A percentile compares a stretch with the other conserved stretches of the same genome.
Conservation (phyloP, 2,329 filamentous ascomycete genomes). For the Xylaria arbuscula region DNA sequence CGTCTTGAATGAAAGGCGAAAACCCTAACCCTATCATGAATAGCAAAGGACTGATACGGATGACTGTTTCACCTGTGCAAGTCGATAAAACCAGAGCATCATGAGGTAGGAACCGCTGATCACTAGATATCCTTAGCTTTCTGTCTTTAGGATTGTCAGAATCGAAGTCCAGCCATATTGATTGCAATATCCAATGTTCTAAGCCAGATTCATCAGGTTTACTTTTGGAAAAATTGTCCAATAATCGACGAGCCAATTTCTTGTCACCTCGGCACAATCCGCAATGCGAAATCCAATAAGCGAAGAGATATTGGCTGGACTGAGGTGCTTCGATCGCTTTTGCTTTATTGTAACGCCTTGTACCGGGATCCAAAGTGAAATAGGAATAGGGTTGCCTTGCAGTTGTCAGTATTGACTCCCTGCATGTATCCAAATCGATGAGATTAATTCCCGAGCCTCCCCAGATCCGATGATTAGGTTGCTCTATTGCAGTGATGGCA, state of each 20-base stretch:
- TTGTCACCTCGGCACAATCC: background rate
- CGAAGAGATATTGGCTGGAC: background rate
- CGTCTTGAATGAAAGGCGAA: conserved; percentile 1
- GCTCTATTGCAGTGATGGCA: conserved; percentile 6
- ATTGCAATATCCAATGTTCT: background rate
- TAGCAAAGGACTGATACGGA: background rate
- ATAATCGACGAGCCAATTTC: background rate
- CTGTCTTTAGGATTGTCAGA: background rate
- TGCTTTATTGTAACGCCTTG: too few relatives aligned
- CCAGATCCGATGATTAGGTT: conserved; percentile 7
- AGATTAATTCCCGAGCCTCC: background rate
- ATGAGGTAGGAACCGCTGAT: too few relatives aligned
- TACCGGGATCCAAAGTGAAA: too few relatives aligned
- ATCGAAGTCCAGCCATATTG: too few relatives aligned
- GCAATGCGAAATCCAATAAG: background rate
- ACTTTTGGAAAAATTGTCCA: too few relatives aligned
- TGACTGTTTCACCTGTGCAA: background rate
- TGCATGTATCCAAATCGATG: background rate
- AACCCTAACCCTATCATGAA: background rate
- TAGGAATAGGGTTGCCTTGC: too few relatives aligned
- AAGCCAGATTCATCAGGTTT: too few relatives aligned
- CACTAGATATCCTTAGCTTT: too few relatives aligned
- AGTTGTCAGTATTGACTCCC: too few relatives aligned
- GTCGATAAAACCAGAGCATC: background rate
- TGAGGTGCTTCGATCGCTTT: background rate